Conservation (phyloP, 75 land plant species). For the Cryptomeria japonica region DNA sequence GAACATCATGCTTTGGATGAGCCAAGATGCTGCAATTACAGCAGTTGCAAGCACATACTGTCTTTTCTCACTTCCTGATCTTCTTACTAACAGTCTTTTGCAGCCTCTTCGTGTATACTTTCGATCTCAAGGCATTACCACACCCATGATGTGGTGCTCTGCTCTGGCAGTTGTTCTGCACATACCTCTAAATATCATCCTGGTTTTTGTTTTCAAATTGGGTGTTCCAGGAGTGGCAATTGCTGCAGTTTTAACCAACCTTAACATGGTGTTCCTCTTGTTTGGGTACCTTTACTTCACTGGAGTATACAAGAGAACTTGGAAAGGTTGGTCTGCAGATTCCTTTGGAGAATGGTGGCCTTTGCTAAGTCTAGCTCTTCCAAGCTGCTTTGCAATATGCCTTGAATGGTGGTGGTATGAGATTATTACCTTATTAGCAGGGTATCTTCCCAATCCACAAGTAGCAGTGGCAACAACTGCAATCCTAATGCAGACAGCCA, state of each 20-base stretch:
- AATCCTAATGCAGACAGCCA: constrained; percentile 82
- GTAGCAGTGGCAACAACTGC: constrained; percentile 80
- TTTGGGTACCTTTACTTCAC: constrained; percentile 40
- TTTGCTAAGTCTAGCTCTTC: constrained; percentile 65
- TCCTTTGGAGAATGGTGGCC: constrained; percentile 39
- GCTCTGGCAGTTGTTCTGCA: constrained; percentile 74
- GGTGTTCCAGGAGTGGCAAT: constrained; percentile 85
- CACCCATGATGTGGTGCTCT: constrained; percentile 84
- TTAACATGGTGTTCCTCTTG: constrained; percentile 69
- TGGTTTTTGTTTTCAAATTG: constrained; percentile 50
- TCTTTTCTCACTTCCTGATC: constrained; percentile 75
- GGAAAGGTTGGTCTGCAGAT: constrained; percentile 45
- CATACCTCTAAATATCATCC: constrained; percentile 60
- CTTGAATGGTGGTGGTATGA: constrained; percentile 99
- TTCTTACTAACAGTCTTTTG: constrained; percentile 69
- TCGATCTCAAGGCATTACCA: constrained; percentile 64
- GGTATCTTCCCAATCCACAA: constrained; percentile 68
- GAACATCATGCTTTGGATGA: constrained; percentile 50
- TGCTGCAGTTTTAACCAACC: constrained; percentile 75
- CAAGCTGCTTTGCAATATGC: constrained; percentile 78
- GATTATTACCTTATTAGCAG: constrained; percentile 82
- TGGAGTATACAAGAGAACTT: constrained; percentile 48
- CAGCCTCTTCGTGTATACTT: constrained; percentile 82
- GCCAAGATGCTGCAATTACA: constrained; percentile 71
- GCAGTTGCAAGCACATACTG: constrained; percentile 72